Evolutionary conservation across 257 asterid genomes (phyloP), one percentile per base, ranked within the genome.

Genomic region (Jaltomata sinuosa): DNA sequence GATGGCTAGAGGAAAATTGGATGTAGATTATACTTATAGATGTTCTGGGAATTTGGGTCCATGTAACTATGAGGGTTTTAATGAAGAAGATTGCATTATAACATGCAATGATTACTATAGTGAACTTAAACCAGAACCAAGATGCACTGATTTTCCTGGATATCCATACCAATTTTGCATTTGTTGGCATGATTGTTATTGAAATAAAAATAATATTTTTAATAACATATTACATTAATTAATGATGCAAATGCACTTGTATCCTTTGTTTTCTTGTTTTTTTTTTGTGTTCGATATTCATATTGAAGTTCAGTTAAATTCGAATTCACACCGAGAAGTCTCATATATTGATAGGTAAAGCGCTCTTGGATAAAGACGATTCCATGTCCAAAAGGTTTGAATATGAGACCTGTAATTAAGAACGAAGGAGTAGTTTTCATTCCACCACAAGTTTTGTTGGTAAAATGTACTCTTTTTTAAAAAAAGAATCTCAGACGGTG

Each of bases 171-270:
- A 47, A 32, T 61, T 81, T 45, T 81, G 84, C 21, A 40, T 59
- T 14, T 81, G 84, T 40, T 59, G 38, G 69, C 84, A 81, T 81
- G 84, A 81, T 38, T 81, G 84, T 57, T 81, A 22, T 22, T 74
- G 38, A 74, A 42, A 72, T 71, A 16, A 21, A 40, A n/a, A 5
- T 14, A 61, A 0, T 62, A 12, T 27, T 40, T 40, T 22, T 22
- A 21, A 40, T 22, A 72, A 38, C 11, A 38, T 36, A 19, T 71
- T 71, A 71, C 11, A 61, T 25, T 61, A 11, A 47, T 10, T 38
- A 67, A 32, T 32, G 47, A 3, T 65, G 69, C 36, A 12, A 62
- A 27, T 12, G 21, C 69, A 62, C 36, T 12, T 4, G 69, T 12
- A 27, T 61, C 8, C 22, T 61, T 3, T 0, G 0, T 61, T 61